A percentile compares a stretch with the other conserved stretches of the same genome.
Conservation (phyloP, 2,329 filamentous ascomycete genomes). For the Acrodontium crateriforme region DNA sequence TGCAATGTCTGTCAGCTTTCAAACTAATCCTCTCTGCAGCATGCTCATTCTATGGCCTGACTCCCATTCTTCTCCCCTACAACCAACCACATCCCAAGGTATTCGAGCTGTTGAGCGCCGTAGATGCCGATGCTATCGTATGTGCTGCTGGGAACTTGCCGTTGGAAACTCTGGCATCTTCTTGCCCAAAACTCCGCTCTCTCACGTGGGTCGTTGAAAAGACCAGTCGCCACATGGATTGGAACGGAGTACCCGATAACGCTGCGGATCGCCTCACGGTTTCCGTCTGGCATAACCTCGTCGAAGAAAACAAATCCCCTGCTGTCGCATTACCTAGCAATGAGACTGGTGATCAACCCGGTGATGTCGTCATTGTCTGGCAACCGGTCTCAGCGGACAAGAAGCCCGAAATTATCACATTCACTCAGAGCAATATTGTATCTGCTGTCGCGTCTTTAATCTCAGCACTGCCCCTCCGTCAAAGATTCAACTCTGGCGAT, state of each 20-base stretch:
- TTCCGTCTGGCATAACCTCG: slow-evolving; percentile 82
- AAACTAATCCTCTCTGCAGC: slow-evolving; percentile 32
- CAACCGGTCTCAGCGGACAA: slow-evolving; percentile 34
- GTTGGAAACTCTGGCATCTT: slow-evolving; percentile 56
- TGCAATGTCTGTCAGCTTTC: background rate
- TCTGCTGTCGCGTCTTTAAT: slow-evolving; percentile 70
- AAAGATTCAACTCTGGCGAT: slow-evolving; percentile 61
- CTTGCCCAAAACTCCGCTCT: slow-evolving; percentile 57
- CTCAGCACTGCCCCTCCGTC: slow-evolving; percentile 57
- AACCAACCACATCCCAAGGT: slow-evolving; percentile 57
- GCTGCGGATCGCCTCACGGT: slow-evolving; percentile 64
- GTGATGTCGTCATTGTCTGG: slow-evolving; percentile 52
- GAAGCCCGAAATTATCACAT: slow-evolving; percentile 60
- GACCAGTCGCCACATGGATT: slow-evolving; percentile 85
- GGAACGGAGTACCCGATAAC: slow-evolving; percentile 74
- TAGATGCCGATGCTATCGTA: slow-evolving; percentile 67
- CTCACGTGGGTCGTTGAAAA: slow-evolving; percentile 88
- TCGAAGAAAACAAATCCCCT: slow-evolving; percentile 52
- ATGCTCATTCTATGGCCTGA: slow-evolving; percentile 78
- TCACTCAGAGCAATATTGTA: slow-evolving; percentile 74
- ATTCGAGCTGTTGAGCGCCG: slow-evolving; percentile 56
- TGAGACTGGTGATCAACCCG: slow-evolving; percentile 38
- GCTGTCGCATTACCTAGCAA: slow-evolving; percentile 49
- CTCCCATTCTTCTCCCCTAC: slow-evolving; percentile 73
- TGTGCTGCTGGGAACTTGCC: slow-evolving; percentile 79